Conservation (phyloP, 1,284 basidiomycete species). For the Ustilago lituana region DNA sequence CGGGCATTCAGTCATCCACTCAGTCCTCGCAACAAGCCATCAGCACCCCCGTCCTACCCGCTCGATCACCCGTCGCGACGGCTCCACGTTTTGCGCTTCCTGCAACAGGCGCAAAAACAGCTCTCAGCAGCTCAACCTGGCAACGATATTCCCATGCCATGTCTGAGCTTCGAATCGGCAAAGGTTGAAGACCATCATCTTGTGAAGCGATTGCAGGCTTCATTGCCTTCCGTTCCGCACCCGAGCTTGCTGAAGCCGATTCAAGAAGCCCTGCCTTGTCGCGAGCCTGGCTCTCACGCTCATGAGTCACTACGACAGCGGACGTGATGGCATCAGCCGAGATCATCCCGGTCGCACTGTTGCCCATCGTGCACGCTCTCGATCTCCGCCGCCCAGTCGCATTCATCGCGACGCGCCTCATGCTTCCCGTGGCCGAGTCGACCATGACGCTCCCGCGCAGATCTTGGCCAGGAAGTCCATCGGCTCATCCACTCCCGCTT, state of each 20-base stretch:
- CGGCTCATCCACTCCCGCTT: conserved; percentile 2
- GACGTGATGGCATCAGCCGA: conserved; percentile 11
- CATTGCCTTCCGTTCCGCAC: no score
- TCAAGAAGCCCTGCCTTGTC: background rate
- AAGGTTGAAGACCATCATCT: no score
- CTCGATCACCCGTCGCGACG: no score
- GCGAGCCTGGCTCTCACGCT: conserved; percentile 4
- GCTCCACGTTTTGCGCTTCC: no score
- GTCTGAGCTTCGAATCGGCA: no score
- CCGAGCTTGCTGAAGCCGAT: background rate
- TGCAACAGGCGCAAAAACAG: no score
- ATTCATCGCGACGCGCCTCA: background rate
- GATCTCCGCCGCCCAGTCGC: conserved; percentile 11
- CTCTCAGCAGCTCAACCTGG: no score
- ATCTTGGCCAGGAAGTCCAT: conserved; percentile 9
- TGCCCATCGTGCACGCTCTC: conserved; percentile 19
- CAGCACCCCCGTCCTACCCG: no score
- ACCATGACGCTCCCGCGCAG: conserved; percentile 15
- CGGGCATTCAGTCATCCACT: no score
- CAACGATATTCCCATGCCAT: no score
- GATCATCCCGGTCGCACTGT: conserved; percentile 7
- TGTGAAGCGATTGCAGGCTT: no score
- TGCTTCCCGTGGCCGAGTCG: background rate
- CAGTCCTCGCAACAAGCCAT: no score
- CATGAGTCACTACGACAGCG: conserved; percentile 12